Conservation (phyloP, 345 rosid species). For the Heritiera littoralis region DNA sequence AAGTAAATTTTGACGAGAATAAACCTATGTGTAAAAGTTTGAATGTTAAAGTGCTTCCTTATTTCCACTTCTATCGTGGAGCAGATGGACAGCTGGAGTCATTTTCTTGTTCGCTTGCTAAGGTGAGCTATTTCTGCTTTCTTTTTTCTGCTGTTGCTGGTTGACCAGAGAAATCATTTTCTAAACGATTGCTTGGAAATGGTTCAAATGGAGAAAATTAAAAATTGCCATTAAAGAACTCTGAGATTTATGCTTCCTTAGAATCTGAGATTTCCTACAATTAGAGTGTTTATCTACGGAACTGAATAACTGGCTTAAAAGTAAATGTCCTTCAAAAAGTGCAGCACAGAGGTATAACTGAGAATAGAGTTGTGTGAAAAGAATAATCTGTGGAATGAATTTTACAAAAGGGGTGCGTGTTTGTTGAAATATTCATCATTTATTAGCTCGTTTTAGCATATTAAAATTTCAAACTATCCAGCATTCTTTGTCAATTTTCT, state of each 20-base stretch:
- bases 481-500: background rate
- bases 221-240: background rate
- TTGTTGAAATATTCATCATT: background rate
- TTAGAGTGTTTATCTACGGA: too few species aligned
- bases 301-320: too few species aligned
- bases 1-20: constrained; percentile 90
- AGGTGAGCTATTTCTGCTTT: constrained; percentile 44
- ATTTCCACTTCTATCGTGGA: constrained; percentile 83
- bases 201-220: background rate
- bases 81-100: constrained; percentile 84
- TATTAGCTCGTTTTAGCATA: background rate
- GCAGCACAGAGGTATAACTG: too few species aligned
- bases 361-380: too few species aligned
- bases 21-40: constrained; percentile 91
- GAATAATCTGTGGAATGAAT: background rate
- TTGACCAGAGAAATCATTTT: background rate
- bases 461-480: background rate
- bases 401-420: background rate
- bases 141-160: background rate
- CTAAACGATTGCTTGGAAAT: background rate
- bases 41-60: constrained; percentile 90
- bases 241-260: background rate
- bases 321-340: too few species aligned
- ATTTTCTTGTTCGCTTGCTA: constrained; percentile 87
- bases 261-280: background rate